Evolutionary conservation across 2,329 filamentous ascomycete species (phyloP), one percentile per base, ranked within the genome.

Genomic region (Xylariaceae sp.): DNA sequence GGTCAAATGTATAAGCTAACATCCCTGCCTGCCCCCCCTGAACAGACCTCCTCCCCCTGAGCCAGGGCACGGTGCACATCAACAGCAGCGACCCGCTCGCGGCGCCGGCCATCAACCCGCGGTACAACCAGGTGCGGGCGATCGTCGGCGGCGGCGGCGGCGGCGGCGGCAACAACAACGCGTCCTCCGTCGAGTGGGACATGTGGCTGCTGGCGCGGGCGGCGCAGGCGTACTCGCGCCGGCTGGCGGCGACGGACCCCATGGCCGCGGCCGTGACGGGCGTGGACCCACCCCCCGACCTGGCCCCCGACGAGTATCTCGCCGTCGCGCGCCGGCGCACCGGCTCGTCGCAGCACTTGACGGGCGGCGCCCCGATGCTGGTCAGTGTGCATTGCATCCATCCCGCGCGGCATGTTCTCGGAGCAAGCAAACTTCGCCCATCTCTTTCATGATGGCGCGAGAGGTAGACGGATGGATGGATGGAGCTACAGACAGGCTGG

Each of bases 321-420:
- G 24, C 24, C 19, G 13, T 19, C 13, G 32, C 26, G 13, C 32
- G 35, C 14, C 22, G 23, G 31, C 31, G 34, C 26, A 35, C 34
- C n/a, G 34, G 35, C 10, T 33, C 31, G 22, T 40, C 38, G 14
- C 21, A 37, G 21, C 29, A 40, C n/a, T 19, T 35, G 2, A 37
- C 35, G 9, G 28, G 38, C 13, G 38, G 38, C 2, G 37, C 32
- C 29, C 32, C 25, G n/a, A 69, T 69, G 65, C 50, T 67, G 35
- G 59, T n/a, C 8, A 23, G n/a, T n/a, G n/a, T n/a, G n/a, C n/a
- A n/a, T n/a, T n/a, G n/a, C n/a, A n/a, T n/a, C n/a, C n/a, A n/a
- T n/a, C n/a, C n/a, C n/a, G n/a, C n/a, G n/a, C n/a, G n/a, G n/a
- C n/a, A n/a, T n/a, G n/a, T n/a, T n/a, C n/a, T n/a, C n/a, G n/a